Percentiles rank a stretch among this genome's conserved stretches.
These are phyloP conservation scores for Diaporthe ilicicola DNA, from an alignment of 2,329 filamentous ascomycete species.

Conservation along the genomic window DNA sequence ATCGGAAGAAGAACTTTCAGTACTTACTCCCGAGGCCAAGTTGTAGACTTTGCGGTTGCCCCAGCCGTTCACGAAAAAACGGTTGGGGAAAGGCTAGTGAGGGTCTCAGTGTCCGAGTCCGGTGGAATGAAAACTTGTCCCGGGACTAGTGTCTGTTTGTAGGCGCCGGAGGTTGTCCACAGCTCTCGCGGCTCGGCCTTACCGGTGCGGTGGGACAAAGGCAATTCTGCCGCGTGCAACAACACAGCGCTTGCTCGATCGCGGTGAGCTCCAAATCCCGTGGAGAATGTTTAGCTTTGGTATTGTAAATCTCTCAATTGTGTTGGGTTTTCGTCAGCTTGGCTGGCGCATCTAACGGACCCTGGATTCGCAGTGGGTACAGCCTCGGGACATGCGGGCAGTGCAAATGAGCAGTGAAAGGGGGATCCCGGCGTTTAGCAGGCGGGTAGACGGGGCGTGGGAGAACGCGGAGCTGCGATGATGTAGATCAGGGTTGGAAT, in stretches of 20 bases:
- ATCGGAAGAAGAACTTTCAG: neutral
- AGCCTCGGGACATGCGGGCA: slow-evolving; percentile 18
- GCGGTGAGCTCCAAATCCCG: neutral
- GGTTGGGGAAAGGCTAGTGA: neutral
- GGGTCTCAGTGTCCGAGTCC: neutral
- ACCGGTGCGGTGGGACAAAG: neutral
- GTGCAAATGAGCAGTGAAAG: slow-evolving; percentile 18
- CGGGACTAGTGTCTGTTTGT: neutral
- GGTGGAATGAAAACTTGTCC: neutral
- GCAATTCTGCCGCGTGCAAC: neutral
- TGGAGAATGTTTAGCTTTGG: neutral
- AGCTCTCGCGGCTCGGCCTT: slow-evolving; percentile 7
- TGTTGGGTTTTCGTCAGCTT: slow-evolving; percentile 9
- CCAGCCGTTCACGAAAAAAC: neutral
- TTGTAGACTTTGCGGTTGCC: neutral
- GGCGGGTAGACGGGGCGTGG: neutral
- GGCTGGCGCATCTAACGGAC: slow-evolving; percentile 5
- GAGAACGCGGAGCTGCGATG: slow-evolving; percentile 13
- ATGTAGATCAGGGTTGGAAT: slow-evolving; percentile 6
- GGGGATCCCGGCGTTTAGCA: slow-evolving; percentile 15
- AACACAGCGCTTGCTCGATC: neutral
- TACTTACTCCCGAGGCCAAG: neutral
- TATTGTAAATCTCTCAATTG: neutral
- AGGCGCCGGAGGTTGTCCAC: slow-evolving; percentile 8
- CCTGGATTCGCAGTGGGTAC: slow-evolving; percentile 12